Conservation (phyloP, 1,284 basidiomycete species). For the Phenoliferia sp. region DNA sequence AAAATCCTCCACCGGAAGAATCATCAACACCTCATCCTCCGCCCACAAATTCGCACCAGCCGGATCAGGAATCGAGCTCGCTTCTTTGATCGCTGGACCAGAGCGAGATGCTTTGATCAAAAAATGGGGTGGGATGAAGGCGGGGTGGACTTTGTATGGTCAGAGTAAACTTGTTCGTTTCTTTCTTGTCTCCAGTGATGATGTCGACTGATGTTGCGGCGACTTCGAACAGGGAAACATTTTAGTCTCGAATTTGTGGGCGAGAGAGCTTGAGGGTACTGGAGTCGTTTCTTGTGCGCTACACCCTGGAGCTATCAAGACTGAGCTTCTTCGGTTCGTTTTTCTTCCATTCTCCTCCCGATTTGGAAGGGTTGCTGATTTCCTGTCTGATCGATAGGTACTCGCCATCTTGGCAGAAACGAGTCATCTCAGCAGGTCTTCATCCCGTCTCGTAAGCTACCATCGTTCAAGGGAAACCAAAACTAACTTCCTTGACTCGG, state of each 20-base stretch:
- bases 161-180: neutral
- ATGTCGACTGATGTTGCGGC: constrained; percentile 33
- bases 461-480: constrained; percentile 20
- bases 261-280: constrained; percentile 49
- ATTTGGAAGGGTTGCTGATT: too few relatives aligned
- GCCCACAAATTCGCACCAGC: constrained; percentile 39
- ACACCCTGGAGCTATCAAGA: constrained; percentile 46
- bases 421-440: constrained; percentile 5
- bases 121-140: constrained; percentile 25
- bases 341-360: too few relatives aligned
- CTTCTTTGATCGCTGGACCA: constrained; percentile 42
- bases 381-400: too few relatives aligned
- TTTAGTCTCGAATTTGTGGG: constrained; percentile 51
- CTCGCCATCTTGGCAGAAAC: neutral
- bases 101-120: constrained; percentile 35
- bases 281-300: neutral
- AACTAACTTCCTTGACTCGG: constrained; percentile 23
- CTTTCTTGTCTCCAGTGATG: constrained; percentile 39
- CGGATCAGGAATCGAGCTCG: constrained; percentile 39
- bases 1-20: constrained; percentile 39
- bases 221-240: constrained; percentile 55
- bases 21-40: constrained; percentile 51
- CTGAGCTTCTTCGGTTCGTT: constrained; percentile 48
- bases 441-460: constrained; percentile 6
- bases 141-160: constrained; percentile 4